These are phyloP conservation scores for Ustilago loliicola DNA, from an alignment of 1,284 basidiomycete genomes.

Conservation along the genomic window DNA sequence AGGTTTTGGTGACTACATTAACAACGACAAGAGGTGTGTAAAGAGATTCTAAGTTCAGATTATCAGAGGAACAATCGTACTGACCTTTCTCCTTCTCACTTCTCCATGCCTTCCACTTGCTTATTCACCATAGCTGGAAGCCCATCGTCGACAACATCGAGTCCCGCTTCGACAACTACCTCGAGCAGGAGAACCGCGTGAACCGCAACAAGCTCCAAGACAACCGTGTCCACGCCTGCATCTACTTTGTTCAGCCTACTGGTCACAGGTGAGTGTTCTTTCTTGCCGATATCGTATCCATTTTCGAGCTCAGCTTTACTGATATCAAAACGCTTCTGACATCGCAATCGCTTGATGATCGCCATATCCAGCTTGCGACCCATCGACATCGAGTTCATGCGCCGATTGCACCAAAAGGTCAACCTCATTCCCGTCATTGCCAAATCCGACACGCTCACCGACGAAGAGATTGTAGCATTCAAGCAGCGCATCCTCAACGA, in stretches of 20 bases:
- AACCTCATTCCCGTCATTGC: slow-evolving; percentile 70
- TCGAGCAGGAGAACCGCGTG: slow-evolving; percentile 70
- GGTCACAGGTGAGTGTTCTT: slow-evolving; percentile 47
- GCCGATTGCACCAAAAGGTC: slow-evolving; percentile 67
- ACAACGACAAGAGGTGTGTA: slow-evolving; percentile 67
- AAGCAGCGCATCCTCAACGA: slow-evolving; percentile 68
- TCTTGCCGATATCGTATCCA: neutral
- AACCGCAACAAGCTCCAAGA: slow-evolving; percentile 68
- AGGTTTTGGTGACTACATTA: slow-evolving; percentile 69
- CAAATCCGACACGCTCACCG: slow-evolving; percentile 69
- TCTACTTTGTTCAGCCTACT: slow-evolving; percentile 70
- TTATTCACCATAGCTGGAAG: slow-evolving; percentile 57
- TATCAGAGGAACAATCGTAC: neutral
- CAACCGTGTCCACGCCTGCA: slow-evolving; percentile 69
- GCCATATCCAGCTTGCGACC: slow-evolving; percentile 54
- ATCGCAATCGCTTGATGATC: neutral
- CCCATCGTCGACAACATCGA: slow-evolving; percentile 70
- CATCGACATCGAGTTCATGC: slow-evolving; percentile 70
- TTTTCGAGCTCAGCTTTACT: neutral
- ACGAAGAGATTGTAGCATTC: slow-evolving; percentile 64
- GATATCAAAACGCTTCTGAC: neutral
- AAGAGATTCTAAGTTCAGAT: neutral
- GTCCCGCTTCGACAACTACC: slow-evolving; percentile 68
- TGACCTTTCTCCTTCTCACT: neutral
- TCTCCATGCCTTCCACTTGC: neutral